These are phyloP conservation scores for Monilinia fructigena DNA, from an alignment of 2,329 filamentous ascomycete species.

Conservation along the genomic window DNA sequence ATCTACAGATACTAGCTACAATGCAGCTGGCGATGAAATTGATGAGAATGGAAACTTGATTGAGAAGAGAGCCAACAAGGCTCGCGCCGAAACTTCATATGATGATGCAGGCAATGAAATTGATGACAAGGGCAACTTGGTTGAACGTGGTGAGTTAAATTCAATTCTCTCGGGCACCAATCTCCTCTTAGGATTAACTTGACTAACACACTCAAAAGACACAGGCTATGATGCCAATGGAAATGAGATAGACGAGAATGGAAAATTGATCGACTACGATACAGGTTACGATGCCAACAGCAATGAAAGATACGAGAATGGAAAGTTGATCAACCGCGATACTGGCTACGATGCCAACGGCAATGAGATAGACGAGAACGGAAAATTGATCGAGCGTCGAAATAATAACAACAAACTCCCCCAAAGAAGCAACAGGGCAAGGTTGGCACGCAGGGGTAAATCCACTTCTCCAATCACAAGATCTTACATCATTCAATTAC, in stretches of 20 bases:
- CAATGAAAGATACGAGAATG: background rate
- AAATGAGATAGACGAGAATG: background rate
- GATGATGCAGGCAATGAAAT: background rate
- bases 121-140: background rate
- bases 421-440: background rate
- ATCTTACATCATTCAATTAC: background rate
- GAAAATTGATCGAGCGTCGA: background rate
- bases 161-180: background rate
- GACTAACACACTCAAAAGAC: background rate
- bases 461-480: background rate
- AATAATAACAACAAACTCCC: background rate
- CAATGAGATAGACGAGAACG: background rate
- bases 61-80: background rate
- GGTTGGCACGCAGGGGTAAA: background rate
- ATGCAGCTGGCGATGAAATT: slow-evolving; percentile 12
- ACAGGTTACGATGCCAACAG: background rate
- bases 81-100: background rate
- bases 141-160: slow-evolving; percentile 6
- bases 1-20: background rate
- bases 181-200: no score
- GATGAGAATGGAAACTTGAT: slow-evolving; percentile 13
- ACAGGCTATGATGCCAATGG: background rate
- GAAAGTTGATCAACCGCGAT: background rate
- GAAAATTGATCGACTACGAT: background rate
- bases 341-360: background rate